Evolutionary conservation across 768 basidiomycete species (phyloP).

Genomic region (Baorangia bicolor): DNA sequence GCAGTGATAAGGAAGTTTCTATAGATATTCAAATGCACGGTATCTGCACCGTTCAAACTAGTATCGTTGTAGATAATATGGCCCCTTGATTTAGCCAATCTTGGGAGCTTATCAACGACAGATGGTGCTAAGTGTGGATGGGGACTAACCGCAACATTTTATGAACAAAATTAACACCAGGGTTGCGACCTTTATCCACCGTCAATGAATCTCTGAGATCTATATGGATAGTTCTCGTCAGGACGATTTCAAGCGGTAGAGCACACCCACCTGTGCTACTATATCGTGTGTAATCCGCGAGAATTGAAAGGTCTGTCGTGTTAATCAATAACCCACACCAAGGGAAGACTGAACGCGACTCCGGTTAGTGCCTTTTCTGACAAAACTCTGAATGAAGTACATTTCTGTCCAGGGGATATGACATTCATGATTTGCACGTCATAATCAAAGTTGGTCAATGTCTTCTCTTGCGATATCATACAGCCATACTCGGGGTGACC

Average conservation of each 20-base stretch:
- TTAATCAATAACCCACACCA: slow-evolving; percentile 92
- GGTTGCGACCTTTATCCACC: slow-evolving; percentile 59
- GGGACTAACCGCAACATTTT: slow-evolving; percentile 75
- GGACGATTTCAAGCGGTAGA: neutral
- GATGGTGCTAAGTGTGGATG: neutral
- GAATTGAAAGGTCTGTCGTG: slow-evolving; percentile 71
- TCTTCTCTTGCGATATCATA: slow-evolving; percentile 86
- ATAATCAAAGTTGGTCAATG: slow-evolving; percentile 81
- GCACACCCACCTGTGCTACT: slow-evolving; percentile 50
- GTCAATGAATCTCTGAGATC: slow-evolving; percentile 69
- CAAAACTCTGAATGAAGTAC: slow-evolving; percentile 26
- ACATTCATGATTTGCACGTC: slow-evolving; percentile 52
- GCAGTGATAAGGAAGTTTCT: slow-evolving; percentile 80
- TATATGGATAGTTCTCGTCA: slow-evolving; percentile 29
- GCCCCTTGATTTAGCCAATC: slow-evolving; percentile 68
- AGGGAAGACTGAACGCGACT: slow-evolving; percentile 64
- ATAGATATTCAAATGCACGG: slow-evolving; percentile 80
- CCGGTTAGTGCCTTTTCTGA: neutral
- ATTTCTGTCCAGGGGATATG: slow-evolving; percentile 44
- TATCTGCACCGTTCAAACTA: slow-evolving; percentile 56
- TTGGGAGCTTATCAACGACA: slow-evolving; percentile 30
- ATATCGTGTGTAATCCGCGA: slow-evolving; percentile 76
- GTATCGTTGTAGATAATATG: slow-evolving; percentile 83
- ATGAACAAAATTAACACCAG: slow-evolving; percentile 61
- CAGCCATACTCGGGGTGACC: slow-evolving; percentile 96